A percentile compares a stretch with the other conserved stretches of the same genome.
These are phyloP conservation scores for Penicillium griseofulvum DNA, from an alignment of 2,329 filamentous ascomycete species.

Conservation along the genomic window DNA sequence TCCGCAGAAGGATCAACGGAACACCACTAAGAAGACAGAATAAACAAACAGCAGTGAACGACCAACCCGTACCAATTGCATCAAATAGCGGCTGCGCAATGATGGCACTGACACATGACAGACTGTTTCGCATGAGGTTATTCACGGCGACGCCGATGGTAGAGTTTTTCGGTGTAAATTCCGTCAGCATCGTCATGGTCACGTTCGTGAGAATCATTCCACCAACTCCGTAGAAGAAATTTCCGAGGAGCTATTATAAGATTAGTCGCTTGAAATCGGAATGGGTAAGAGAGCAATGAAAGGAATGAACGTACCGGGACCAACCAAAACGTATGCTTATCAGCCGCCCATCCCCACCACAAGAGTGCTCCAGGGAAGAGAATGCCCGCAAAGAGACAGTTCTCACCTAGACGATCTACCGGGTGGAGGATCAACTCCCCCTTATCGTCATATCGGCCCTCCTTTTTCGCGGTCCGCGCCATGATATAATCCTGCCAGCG, in stretches of 20 bases:
- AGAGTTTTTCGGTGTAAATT: neutral
- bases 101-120: neutral
- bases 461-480: neutral
- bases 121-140: slow-evolving; percentile 1
- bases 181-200: neutral
- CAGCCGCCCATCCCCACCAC: neutral
- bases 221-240: neutral
- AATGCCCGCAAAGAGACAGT: neutral
- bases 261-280: neutral
- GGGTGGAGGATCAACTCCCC: neutral
- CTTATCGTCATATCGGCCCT: neutral
- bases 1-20: neutral
- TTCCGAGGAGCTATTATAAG: neutral
- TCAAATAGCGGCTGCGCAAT: neutral
- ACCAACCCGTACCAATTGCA: neutral
- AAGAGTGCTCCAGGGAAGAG: neutral
- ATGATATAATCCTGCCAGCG: slow-evolving; percentile 3
- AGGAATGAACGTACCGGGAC: neutral
- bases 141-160: neutral
- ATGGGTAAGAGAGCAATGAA: neutral
- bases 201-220: neutral
- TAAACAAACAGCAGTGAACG: neutral
- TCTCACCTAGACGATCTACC: neutral
- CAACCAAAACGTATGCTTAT: neutral
- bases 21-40: neutral